A percentile compares a stretch with the other conserved stretches of the same genome.
These are phyloP conservation scores for Huntiella abstrusa DNA, from an alignment of 2,329 filamentous ascomycete species.

Conservation along the genomic window DNA sequence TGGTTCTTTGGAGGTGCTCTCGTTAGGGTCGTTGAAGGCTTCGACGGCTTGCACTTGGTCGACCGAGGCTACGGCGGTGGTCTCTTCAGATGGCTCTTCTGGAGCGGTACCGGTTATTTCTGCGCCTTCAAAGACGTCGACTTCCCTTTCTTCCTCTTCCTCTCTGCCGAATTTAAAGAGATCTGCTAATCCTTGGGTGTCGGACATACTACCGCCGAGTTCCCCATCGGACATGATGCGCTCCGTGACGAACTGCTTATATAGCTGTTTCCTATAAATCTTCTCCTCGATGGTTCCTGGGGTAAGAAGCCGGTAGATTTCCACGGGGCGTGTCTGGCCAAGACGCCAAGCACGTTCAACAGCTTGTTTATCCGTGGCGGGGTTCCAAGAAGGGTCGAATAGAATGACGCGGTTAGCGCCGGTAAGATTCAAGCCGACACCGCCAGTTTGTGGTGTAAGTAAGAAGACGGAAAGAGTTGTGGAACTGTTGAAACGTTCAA, in stretches of 20 bases:
- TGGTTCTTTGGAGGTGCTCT: conserved; percentile 17
- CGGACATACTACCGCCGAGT: conserved; percentile 66
- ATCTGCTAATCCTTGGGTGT: conserved; percentile 77
- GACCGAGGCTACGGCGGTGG: conserved; percentile 4
- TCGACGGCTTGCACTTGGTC: conserved; percentile 40
- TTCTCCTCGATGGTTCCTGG: conserved; percentile 97
- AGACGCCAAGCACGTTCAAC: conserved; percentile 89
- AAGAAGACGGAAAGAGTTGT: conserved; percentile 71
- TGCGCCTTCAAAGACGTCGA: conserved; percentile 70
- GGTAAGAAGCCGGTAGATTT: conserved; percentile 94
- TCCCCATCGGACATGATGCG: conserved; percentile 91
- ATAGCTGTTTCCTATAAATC: conserved; percentile 96
- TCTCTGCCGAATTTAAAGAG: conserved; percentile 49
- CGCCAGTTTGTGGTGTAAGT: conserved; percentile 87
- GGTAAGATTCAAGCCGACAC: conserved; percentile 82
- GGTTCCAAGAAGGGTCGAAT: conserved; percentile 97
- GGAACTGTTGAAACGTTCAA: conserved; percentile 81
- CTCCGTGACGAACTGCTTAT: conserved; percentile 94
- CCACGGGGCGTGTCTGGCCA: conserved; percentile 85
- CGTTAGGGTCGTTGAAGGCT: conserved; percentile 31
- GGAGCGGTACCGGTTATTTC: conserved; percentile 23
- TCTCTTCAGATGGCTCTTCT: conserved; percentile 2
- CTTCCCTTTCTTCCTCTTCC: conserved; percentile 58
- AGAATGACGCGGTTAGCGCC: conserved; percentile 94
- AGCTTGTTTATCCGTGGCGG: conserved; percentile 87